These are phyloP conservation scores for Rutidosis leptorrhynchoides DNA, from an alignment of 129 eudicot species.

Conservation along the genomic window DNA sequence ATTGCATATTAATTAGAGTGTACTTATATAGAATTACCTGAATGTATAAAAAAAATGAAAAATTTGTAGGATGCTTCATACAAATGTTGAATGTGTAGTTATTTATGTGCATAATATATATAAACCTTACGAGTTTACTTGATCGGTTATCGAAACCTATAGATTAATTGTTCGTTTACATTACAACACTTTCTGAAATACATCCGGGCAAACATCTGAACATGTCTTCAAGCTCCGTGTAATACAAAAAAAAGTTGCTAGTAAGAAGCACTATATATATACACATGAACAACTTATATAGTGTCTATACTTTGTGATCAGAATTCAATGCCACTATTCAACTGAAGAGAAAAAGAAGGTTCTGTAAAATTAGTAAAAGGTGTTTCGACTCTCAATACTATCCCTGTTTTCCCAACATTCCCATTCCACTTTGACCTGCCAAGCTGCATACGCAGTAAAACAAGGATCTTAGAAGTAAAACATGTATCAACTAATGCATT, in stretches of 20 bases:
- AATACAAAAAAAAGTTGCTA: conserved; percentile 19
- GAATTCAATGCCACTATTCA: conserved; percentile 83
- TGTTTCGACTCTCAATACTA: conserved; percentile 73
- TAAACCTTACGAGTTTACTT: neutral
- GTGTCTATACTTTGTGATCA: conserved; percentile 29
- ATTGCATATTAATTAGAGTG: conserved; percentile 2
- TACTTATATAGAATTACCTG: neutral
- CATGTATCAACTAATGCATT: neutral
- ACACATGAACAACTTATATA: neutral
- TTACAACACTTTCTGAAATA: conserved; percentile 6
- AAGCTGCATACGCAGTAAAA: conserved; percentile 43
- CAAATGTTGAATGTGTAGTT: neutral
- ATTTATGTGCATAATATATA: neutral
- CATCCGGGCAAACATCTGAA: conserved; percentile 6
- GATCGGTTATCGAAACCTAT: neutral
- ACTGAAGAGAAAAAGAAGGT: conserved; percentile 76
- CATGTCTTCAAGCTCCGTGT: conserved; percentile 18
- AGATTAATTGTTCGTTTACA: neutral
- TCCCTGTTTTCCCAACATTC: conserved; percentile 75
- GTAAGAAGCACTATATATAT: conserved; percentile 11
- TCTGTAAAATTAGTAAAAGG: conserved; percentile 59
- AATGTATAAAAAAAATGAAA: neutral
- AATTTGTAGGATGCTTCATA: neutral
- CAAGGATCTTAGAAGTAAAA: neutral
- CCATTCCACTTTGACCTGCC: conserved; percentile 97